Conservation (phyloP, 2,329 filamentous ascomycete genomes). For the Leptographium procerum region DNA sequence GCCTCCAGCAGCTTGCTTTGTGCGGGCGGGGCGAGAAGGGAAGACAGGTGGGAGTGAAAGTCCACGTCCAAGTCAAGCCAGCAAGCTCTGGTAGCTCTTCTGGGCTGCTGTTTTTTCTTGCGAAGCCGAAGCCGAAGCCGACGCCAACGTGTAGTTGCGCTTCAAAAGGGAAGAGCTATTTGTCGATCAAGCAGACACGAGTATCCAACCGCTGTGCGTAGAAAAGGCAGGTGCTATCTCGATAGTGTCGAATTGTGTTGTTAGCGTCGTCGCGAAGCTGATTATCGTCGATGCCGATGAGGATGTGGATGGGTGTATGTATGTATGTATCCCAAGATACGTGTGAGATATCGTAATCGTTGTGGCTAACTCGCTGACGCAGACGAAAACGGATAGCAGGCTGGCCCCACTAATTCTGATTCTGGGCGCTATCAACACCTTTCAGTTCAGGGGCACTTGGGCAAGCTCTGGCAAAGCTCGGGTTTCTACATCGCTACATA, state of each 20-base stretch:
- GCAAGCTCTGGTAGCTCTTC: not conserved
- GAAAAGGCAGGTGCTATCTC: not conserved
- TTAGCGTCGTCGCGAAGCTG: not conserved
- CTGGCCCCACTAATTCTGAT: too few relatives aligned
- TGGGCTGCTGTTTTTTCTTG: not conserved
- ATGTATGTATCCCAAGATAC: too few relatives aligned
- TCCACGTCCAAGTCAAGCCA: too few relatives aligned
- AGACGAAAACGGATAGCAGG: not conserved
- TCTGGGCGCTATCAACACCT: too few relatives aligned
- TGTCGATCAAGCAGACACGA: not conserved
- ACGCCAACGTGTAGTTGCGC: not conserved
- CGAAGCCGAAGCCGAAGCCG: not conserved
- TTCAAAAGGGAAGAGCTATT: not conserved
- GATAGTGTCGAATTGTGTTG: not conserved
- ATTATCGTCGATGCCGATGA: not conserved
- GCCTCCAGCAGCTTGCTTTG: not conserved
- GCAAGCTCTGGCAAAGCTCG: too few relatives aligned
- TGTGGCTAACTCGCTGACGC: constrained; percentile 4
- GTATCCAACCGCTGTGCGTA: not conserved
- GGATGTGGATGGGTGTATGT: not conserved
- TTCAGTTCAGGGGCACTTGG: too few relatives aligned
- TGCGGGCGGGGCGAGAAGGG: not conserved
- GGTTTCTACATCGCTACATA: too few relatives aligned
- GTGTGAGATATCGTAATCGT: not conserved
- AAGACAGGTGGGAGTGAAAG: not conserved